Evolutionary conservation across 108 stramenopile species (phyloP).

Genomic region (Cyclotella baltica): DNA sequence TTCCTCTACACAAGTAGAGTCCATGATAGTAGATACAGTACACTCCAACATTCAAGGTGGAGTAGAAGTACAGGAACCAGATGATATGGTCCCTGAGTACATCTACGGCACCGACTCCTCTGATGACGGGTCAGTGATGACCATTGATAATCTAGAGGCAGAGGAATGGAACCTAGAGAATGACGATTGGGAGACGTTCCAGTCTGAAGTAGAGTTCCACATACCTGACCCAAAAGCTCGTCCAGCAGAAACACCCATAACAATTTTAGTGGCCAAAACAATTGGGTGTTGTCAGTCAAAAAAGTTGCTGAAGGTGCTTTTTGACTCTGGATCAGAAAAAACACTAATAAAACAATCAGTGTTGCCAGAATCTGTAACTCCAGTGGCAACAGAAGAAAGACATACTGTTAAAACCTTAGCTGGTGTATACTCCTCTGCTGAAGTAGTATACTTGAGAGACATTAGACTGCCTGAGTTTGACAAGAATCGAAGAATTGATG

Average conservation of each 20-base stretch:
- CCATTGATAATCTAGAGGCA: not conserved
- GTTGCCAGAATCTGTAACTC: not conserved
- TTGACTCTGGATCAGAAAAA: conserved; percentile 8
- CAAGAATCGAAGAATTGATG: conserved; percentile 14
- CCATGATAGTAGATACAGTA: no score
- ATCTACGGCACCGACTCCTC: not conserved
- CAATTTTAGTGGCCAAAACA: not conserved
- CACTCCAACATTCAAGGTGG: no score
- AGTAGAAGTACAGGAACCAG: no score
- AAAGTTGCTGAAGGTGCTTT: not conserved
- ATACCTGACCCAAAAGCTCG: not conserved
- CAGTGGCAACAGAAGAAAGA: not conserved
- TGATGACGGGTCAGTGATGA: not conserved
- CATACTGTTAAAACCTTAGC: not conserved
- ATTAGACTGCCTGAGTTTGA: conserved; percentile 43
- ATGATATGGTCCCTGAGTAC: no score
- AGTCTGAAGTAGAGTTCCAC: no score
- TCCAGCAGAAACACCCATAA: not conserved
- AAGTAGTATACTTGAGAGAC: not conserved
- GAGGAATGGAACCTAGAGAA: not conserved
- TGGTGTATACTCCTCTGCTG: not conserved
- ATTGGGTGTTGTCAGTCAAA: not conserved
- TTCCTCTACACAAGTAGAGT: no score
- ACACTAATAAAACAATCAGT: conserved; percentile 10
- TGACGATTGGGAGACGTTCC: not conserved